These are phyloP conservation scores for Phytopythium helicoides DNA, from an alignment of 352 stramenopile species.

Conservation along the genomic window DNA sequence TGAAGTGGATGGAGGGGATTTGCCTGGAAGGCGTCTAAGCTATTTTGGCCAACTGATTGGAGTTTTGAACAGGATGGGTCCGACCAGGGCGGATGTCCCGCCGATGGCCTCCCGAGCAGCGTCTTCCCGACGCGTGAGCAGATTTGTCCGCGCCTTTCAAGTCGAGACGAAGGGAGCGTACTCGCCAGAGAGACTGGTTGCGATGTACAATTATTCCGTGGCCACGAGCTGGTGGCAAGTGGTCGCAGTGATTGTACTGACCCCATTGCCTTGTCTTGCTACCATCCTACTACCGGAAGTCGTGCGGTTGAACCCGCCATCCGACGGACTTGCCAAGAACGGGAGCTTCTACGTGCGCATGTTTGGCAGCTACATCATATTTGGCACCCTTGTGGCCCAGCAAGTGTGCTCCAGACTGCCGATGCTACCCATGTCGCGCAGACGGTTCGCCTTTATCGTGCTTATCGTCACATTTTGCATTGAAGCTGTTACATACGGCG, in stretches of 20 bases:
- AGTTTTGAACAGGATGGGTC: too few relatives aligned
- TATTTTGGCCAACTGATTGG: too few relatives aligned
- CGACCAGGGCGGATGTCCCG: too few relatives aligned
- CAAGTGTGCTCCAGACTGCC: slow-evolving; percentile 15
- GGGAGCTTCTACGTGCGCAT: slow-evolving; percentile 14
- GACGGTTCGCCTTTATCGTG: slow-evolving; percentile 3
- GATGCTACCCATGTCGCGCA: slow-evolving; percentile 9
- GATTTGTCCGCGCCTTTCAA: background rate
- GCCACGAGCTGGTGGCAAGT: slow-evolving; percentile 7
- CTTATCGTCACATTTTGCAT: slow-evolving; percentile 9
- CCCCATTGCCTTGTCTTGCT: slow-evolving; percentile 11
- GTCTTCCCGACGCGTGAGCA: background rate
- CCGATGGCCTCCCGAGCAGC: background rate
- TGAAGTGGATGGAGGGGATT: too few relatives aligned
- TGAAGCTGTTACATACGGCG: slow-evolving; percentile 2
- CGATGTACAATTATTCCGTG: slow-evolving; percentile 1
- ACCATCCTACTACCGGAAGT: slow-evolving; percentile 11
- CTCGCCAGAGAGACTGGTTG: slow-evolving; percentile 4
- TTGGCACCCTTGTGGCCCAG: slow-evolving; percentile 9
- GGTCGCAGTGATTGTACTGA: slow-evolving; percentile 7
- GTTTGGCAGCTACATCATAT: slow-evolving; percentile 18
- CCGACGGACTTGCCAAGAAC: slow-evolving; percentile 12
- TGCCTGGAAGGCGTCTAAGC: too few relatives aligned
- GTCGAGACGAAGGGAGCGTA: slow-evolving; percentile 15
- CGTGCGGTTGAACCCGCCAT: slow-evolving; percentile 10